Percentiles rank a stretch among this genome's conserved stretches.
phyloP scores from a whole-genome alignment of 192 early-diverging fungal genomes.

The Entrophospora sp. region DNA sequence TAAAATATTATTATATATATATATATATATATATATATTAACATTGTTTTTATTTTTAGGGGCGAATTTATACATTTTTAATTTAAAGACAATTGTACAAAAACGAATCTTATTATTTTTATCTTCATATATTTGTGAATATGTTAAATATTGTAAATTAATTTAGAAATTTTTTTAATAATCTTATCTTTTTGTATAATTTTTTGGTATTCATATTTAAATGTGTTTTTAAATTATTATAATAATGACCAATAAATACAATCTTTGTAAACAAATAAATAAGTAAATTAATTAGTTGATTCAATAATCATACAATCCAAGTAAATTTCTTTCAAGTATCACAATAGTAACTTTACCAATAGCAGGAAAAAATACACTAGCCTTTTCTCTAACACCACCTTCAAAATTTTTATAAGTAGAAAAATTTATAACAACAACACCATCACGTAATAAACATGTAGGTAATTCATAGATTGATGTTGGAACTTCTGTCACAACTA shows the following conservation, averaged over 20 bases:
- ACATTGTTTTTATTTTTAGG: background rate
- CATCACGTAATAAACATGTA: constrained; percentile 80
- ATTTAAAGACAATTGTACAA: too few species aligned
- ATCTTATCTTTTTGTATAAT: too few species aligned
- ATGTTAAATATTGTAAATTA: too few species aligned
- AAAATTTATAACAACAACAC: constrained; percentile 96
- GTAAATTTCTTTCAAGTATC: constrained; percentile 94
- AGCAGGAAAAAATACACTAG: constrained; percentile 90
- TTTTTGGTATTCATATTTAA: too few species aligned
- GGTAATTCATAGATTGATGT: constrained; percentile 79
- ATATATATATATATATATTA: background rate
- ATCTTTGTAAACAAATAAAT: too few species aligned
- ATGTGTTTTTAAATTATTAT: too few species aligned
- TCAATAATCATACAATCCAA: constrained; percentile 74
- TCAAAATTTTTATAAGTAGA: constrained; percentile 93
- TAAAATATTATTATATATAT: background rate
- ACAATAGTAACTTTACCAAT: constrained; percentile 98
- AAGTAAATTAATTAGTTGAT: too few species aligned
- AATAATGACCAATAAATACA: too few species aligned
- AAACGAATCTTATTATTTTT: too few species aligned
- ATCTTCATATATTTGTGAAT: too few species aligned
- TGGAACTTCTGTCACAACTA: constrained; percentile 98
- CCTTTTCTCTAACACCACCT: constrained; percentile 84
- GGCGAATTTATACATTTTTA: constrained; percentile 8
- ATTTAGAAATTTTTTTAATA: too few species aligned